Evolutionary conservation across 208 protist species (phyloP).

Genomic region (Porcisia hertigi): DNA sequence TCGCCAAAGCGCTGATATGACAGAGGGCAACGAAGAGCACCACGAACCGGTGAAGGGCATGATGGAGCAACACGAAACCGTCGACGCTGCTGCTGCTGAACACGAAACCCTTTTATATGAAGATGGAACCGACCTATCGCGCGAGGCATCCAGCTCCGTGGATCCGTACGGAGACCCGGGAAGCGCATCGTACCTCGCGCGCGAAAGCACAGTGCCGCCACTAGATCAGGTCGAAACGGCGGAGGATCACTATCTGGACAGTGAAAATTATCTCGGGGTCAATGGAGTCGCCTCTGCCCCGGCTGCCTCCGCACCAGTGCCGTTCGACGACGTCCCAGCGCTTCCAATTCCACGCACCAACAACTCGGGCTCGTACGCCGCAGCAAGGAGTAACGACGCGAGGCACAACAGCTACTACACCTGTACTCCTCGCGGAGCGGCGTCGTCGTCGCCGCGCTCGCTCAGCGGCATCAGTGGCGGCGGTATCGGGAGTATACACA

Average conservation of each 20-base stretch:
- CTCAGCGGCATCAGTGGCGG: conserved; percentile 25
- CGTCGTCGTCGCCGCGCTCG: conserved; percentile 15
- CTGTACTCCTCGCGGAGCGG: conserved; percentile 12
- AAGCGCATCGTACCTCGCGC: neutral
- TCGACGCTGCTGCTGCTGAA: neutral
- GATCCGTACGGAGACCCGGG: neutral
- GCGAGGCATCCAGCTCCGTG: neutral
- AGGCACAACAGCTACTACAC: neutral
- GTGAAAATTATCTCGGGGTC: conserved; percentile 11
- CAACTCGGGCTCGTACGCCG: neutral
- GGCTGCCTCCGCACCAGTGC: conserved; percentile 1
- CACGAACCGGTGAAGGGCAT: conserved; percentile 12
- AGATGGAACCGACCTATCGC: neutral
- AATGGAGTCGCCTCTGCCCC: conserved; percentile 6
- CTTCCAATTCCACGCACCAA: conserved; percentile 14
- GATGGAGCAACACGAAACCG: neutral
- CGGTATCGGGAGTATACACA: conserved; percentile 6
- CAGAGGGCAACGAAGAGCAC: neutral
- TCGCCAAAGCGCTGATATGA: conserved; percentile 13
- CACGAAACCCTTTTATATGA: neutral
- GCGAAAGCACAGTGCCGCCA: conserved; percentile 21
- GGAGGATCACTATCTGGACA: neutral
- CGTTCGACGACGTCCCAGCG: neutral
- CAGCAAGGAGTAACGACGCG: neutral
- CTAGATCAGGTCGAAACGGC: conserved; percentile 5